Evolutionary conservation across 306 rosid species (phyloP), one percentile per base, ranked within the genome.

Genomic region (Dryas drummondii): DNA sequence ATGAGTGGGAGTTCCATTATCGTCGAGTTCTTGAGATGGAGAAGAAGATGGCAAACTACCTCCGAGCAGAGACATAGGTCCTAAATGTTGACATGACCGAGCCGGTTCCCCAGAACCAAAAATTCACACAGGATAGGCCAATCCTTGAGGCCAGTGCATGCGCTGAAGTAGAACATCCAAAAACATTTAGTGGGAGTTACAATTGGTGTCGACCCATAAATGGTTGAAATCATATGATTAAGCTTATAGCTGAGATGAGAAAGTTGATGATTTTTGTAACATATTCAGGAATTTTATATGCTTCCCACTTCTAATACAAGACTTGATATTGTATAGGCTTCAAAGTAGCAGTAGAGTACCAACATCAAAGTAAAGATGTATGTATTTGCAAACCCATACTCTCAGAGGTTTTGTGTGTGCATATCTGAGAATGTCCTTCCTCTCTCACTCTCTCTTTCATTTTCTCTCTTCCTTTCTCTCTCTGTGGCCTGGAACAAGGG

Each of bases 1-100:
- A 87, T 96, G 98, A 92, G 97, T 53, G 98, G 98, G 62, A 92
- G 90, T 82, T 96, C 99, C 42, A 83, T 96, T 52, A 26, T 92
- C 32, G 72, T 82, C 0, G 98, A 96, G 75, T 27, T 81, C 48
- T 62, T 70, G 50, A 74, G 88, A 84, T 86, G 89, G 92, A 87
- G 86, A 82, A 87, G 87, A 75, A 83, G 86, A 79, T 83, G 83
- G 88, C 85, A 66, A 45, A 79, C 79, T 59, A 73, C 63, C 7
- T 55, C 83, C 16, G 80, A 76, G 67, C 98, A 74, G 73, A 86
- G 71, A 16, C 82, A 10, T 19, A 73, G 67, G 59, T 55, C 87
- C 45, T 84, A 80, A 47, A 51, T 5, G 40, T 76, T 48, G 58
- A 45, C 83, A 42, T 67, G 63, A 78, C 72, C 75, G 15, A 74